Evolutionary conservation across 495 filamentous ascomycete genomes (phyloP).

Genomic region (Haplographium delicatum): DNA sequence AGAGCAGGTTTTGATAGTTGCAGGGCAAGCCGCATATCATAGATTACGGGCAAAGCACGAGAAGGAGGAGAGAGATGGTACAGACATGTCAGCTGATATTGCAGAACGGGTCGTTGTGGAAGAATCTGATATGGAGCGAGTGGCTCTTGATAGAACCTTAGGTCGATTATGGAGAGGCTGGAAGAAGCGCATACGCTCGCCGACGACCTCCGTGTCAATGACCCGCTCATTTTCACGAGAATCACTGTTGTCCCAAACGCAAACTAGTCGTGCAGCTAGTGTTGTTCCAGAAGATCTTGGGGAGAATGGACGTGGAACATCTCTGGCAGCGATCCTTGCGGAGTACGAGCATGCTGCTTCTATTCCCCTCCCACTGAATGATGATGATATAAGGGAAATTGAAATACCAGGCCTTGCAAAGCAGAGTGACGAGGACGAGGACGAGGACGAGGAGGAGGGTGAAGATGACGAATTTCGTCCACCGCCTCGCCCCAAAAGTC

Average conservation of each 20-base stretch:
- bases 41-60: slow-evolving; percentile 52
- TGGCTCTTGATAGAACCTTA: slow-evolving; percentile 81
- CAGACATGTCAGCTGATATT: slow-evolving; percentile 32
- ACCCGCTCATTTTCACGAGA: slow-evolving; percentile 30
- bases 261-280: slow-evolving; percentile 37
- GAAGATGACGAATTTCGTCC: slow-evolving; percentile 27
- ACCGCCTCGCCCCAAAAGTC: slow-evolving; percentile 54
- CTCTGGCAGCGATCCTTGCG: slow-evolving; percentile 31
- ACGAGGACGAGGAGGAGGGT: slow-evolving; percentile 26
- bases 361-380: slow-evolving; percentile 60
- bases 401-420: slow-evolving; percentile 58
- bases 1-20: slow-evolving; percentile 79
- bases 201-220: slow-evolving; percentile 25
- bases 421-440: slow-evolving; percentile 54
- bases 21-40: slow-evolving; percentile 82
- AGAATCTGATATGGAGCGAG: slow-evolving; percentile 87
- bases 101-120: slow-evolving; percentile 72
- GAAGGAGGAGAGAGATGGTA: slow-evolving; percentile 45
- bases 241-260: slow-evolving; percentile 37
- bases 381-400: slow-evolving; percentile 69
- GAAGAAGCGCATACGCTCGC: slow-evolving; percentile 72
- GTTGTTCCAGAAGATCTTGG: slow-evolving; percentile 24
- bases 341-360: slow-evolving; percentile 34
- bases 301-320: slow-evolving; percentile 8
- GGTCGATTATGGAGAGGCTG: slow-evolving; percentile 92